Base-by-base conservation (phyloP, 768 basidiomycete species). In the Multifurca ochricompacta region DNA sequence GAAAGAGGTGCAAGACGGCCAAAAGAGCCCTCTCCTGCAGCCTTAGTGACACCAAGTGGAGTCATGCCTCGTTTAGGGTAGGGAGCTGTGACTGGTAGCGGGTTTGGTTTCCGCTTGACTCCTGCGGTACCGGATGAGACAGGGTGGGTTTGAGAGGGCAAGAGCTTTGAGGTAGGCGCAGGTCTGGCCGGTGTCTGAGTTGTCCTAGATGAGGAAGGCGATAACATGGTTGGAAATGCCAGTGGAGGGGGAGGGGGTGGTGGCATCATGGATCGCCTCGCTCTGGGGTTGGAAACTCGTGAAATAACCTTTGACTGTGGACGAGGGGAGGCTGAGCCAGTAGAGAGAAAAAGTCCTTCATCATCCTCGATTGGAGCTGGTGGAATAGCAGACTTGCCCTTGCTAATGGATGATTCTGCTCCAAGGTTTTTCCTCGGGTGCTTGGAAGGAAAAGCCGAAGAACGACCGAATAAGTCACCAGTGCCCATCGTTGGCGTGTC, bases 1-100 rank as follows among this genome's bases (percentile, higher is more conserved):
- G 60, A 46, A 43, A 61, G 60, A n/a, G 60, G 60, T n/a, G 60
- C 60, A 16, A 61, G 58, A 28, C 60, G 60, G 25, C 56, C 60
- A 23, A 61, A 53, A 25, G 53, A 56, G 7, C 60, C 51, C 7
- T 49, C 54, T 27, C 60, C 60, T 11, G 21, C 16, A 3, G 50
- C 32, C 40, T 60, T 59, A 21, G 60, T 60, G 8, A 61, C 58
- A 42, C 37, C 36, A 35, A 61, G 60, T 16, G 60, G 60, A 10
- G 60, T 61, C 44, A 61, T 51, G 19, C 54, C 51, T 2, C 60
- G 42, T 28, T 60, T 59, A 8, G 51, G 53, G 35, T 61, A 60
- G 32, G 60, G 60, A 18, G 58, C 51, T 8, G 60, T 60, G 30
- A 60, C 34, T 31, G 60, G 59, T 6, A 61, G 54, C 6, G 58